Conservation (phyloP, 805 yeast genomes). For the Dipodascopsis uninucleata region DNA sequence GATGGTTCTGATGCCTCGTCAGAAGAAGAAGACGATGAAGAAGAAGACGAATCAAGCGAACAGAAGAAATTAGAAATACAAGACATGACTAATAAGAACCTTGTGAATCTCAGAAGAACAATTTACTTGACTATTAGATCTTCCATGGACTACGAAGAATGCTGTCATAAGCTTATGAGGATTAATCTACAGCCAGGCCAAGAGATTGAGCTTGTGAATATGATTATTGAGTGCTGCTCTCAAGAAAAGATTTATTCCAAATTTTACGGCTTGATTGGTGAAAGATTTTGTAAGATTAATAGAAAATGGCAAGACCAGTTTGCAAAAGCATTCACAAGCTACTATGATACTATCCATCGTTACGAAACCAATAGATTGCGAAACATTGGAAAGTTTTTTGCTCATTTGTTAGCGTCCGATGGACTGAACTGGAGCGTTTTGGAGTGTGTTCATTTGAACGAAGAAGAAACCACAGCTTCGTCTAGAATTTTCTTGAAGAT, state of each 20-base stretch:
- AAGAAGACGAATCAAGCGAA: slow-evolving; percentile 23
- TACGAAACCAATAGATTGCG: slow-evolving; percentile 70
- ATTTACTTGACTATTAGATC: slow-evolving; percentile 84
- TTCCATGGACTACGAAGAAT: slow-evolving; percentile 87
- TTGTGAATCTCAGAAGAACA: slow-evolving; percentile 64
- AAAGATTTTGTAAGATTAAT: slow-evolving; percentile 52
- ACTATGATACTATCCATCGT: slow-evolving; percentile 58
- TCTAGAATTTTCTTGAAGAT: slow-evolving; percentile 75
- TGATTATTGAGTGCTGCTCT: slow-evolving; percentile 73
- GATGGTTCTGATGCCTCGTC: slow-evolving; percentile 28
- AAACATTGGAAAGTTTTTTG: slow-evolving; percentile 80
- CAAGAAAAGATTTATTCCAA: slow-evolving; percentile 86
- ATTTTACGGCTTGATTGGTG: slow-evolving; percentile 74
- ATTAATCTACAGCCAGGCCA: slow-evolving; percentile 42
- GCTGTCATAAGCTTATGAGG: slow-evolving; percentile 76
- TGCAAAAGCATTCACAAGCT: slow-evolving; percentile 48
- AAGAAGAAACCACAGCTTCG: slow-evolving; percentile 71
- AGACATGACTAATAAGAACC: slow-evolving; percentile 67
- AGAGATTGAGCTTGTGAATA: slow-evolving; percentile 58
- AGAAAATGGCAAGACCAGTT: slow-evolving; percentile 58
- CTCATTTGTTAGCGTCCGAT: slow-evolving; percentile 72
- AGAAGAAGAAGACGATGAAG: slow-evolving; percentile 31
- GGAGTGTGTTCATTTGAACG: slow-evolving; percentile 56
- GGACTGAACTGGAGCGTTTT: slow-evolving; percentile 62
- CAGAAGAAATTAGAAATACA: slow-evolving; percentile 38